Evolutionary conservation across 495 filamentous ascomycete species (phyloP).

Genomic region (Cercophora samala): DNA sequence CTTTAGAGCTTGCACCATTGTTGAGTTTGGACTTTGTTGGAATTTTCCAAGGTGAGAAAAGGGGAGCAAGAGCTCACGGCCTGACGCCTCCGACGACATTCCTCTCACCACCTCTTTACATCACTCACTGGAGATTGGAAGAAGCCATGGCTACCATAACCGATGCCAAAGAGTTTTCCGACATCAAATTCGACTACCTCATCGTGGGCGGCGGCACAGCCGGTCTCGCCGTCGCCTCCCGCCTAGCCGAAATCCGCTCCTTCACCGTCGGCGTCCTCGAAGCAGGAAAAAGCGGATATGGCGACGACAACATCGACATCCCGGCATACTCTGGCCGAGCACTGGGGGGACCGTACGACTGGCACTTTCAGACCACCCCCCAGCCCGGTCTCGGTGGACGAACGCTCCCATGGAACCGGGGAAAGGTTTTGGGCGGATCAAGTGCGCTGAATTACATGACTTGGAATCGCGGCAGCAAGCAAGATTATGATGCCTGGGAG

Average conservation of each 20-base stretch:
- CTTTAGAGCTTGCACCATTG: neutral
- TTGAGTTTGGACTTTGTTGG: neutral
- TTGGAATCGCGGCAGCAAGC: constrained; percentile 53
- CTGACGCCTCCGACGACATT: neutral
- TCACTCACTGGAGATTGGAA: neutral
- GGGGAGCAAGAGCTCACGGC: neutral
- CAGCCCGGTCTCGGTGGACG: constrained; percentile 43
- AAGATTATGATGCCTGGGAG: constrained; percentile 59
- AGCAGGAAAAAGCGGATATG: constrained; percentile 44
- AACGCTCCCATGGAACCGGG: constrained; percentile 40
- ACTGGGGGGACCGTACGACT: constrained; percentile 51
- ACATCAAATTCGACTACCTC: constrained; percentile 70
- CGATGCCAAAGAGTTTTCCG: constrained; percentile 36
- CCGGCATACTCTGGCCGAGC: constrained; percentile 38
- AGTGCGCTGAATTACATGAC: constrained; percentile 48
- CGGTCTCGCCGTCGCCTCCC: constrained; percentile 53
- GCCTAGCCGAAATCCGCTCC: constrained; percentile 47
- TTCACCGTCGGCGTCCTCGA: constrained; percentile 53
- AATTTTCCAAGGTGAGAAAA: neutral
- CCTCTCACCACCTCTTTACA: neutral
- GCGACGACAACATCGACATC: constrained; percentile 44
- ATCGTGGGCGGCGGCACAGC: constrained; percentile 55
- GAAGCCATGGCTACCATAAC: neutral
- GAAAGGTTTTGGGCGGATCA: constrained; percentile 51
- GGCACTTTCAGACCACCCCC: constrained; percentile 47